Conservation (phyloP, 2,329 filamentous ascomycete species). For the Colletotrichum salicis region DNA sequence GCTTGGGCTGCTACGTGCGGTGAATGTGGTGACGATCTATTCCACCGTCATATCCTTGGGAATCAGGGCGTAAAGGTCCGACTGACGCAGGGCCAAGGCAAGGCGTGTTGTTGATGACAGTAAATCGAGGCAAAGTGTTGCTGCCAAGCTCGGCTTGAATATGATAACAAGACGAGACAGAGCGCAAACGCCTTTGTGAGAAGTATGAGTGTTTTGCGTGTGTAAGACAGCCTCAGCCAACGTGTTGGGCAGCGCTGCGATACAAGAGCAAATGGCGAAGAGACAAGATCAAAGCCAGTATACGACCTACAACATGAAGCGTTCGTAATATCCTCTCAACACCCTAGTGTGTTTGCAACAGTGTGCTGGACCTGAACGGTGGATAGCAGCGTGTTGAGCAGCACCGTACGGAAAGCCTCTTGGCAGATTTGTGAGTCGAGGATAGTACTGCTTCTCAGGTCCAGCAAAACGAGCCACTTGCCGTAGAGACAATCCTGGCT, state of each 20-base stretch:
- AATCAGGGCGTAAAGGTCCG: constrained; percentile 10
- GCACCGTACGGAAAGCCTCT: not conserved
- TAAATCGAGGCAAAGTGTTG: constrained; percentile 11
- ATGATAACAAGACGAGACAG: constrained; percentile 11
- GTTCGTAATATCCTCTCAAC: constrained; percentile 13
- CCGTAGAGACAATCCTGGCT: not conserved
- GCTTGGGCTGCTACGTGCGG: constrained; percentile 11
- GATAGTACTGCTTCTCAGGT: not conserved
- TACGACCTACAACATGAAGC: not conserved
- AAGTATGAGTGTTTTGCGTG: constrained; percentile 13
- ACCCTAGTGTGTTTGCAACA: constrained; percentile 7
- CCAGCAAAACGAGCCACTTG: not conserved
- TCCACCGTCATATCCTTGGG: constrained; percentile 15
- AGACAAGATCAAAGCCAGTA: not conserved
- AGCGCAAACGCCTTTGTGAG: not conserved
- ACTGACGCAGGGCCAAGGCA: constrained; percentile 15
- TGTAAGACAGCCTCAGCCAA: constrained; percentile 28
- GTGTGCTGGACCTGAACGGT: not conserved
- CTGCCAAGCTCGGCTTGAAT: constrained; percentile 7
- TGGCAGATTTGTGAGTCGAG: not conserved
- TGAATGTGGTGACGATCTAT: constrained; percentile 7
- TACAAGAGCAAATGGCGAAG: constrained; percentile 14
- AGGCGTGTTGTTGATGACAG: constrained; percentile 13
- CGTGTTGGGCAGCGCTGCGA: constrained; percentile 18
- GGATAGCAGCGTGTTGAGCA: not conserved